Evolutionary conservation across 495 filamentous ascomycete species (phyloP).

Genomic region (Friedmanniomyces simplex): DNA sequence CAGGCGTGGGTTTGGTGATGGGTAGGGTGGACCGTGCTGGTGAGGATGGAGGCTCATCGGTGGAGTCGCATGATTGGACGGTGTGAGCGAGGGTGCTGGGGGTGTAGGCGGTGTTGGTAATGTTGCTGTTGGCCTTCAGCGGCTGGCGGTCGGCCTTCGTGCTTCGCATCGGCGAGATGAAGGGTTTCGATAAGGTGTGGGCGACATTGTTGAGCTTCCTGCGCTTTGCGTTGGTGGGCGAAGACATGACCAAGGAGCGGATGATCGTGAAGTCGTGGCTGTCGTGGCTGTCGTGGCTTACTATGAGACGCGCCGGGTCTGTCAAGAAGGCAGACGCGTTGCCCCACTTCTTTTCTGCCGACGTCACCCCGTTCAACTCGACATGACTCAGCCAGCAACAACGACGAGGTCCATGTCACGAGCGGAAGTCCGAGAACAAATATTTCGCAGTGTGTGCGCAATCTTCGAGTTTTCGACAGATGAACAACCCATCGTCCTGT

Average conservation of each 20-base stretch:
- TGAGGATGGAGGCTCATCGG: background rate
- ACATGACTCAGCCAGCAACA: too few species aligned
- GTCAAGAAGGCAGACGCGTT: background rate
- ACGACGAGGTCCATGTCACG: too few species aligned
- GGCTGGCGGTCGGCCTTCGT: slow-evolving; percentile 10
- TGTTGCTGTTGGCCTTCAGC: slow-evolving; percentile 17
- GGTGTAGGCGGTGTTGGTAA: slow-evolving; percentile 2
- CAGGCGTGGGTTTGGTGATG: background rate
- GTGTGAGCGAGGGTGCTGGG: slow-evolving; percentile 16
- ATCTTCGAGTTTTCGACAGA: too few species aligned
- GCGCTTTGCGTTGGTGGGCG: slow-evolving; percentile 39
- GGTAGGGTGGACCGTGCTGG: background rate
- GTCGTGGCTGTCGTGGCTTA: too few species aligned
- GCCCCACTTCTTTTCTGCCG: too few species aligned
- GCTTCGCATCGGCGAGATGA: slow-evolving; percentile 52
- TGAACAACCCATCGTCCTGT: too few species aligned
- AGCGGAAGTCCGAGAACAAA: too few species aligned
- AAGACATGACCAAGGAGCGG: background rate
- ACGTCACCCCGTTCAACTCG: too few species aligned
- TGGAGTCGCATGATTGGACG: background rate
- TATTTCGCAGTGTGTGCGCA: too few species aligned
- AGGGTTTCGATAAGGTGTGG: slow-evolving; percentile 50
- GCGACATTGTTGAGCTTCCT: slow-evolving; percentile 44
- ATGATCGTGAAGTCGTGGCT: too few species aligned
- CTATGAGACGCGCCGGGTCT: background rate